Evolutionary conservation across 1,284 basidiomycete species (phyloP).

Genomic region (Cryptococcus floricola): DNA sequence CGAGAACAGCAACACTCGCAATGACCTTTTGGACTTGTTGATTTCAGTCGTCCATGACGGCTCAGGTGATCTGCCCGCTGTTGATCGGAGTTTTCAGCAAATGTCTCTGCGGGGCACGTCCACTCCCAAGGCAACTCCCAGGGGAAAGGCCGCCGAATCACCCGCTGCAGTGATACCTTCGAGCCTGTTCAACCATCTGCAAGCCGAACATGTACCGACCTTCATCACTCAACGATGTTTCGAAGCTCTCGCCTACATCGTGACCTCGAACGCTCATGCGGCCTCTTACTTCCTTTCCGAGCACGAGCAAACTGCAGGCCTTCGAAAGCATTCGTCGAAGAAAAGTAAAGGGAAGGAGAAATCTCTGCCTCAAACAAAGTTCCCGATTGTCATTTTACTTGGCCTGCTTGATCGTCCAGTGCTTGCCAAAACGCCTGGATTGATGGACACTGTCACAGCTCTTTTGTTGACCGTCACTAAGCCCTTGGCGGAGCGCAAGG

Average conservation of each 20-base stretch:
- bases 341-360: conserved; percentile 81
- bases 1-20: conserved; percentile 87
- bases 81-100: conserved; percentile 91
- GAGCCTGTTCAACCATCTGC: conserved; percentile 61
- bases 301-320: conserved; percentile 75
- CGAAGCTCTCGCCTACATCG: conserved; percentile 81
- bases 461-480: conserved; percentile 81
- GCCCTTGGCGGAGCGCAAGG: conserved; percentile 55
- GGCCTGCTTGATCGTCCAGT: conserved; percentile 78
- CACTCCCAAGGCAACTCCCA: conserved; percentile 65
- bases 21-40: conserved; percentile 87
- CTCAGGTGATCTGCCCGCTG: conserved; percentile 81
- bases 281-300: conserved; percentile 91
- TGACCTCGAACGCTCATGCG: conserved; percentile 72
- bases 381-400: conserved; percentile 82
- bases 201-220: conserved; percentile 80
- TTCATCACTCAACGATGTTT: conserved; percentile 88
- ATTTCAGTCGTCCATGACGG: conserved; percentile 92
- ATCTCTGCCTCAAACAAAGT: conserved; percentile 71
- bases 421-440: conserved; percentile 76
- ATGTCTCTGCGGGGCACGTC: conserved; percentile 67
- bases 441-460: conserved; percentile 85
- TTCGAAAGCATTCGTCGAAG: conserved; percentile 64
- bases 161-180: conserved; percentile 28
- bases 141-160: conserved; percentile 56